Base-by-base conservation (phyloP, 306 rosid species). In the Spatholobus suberectus region DNA sequence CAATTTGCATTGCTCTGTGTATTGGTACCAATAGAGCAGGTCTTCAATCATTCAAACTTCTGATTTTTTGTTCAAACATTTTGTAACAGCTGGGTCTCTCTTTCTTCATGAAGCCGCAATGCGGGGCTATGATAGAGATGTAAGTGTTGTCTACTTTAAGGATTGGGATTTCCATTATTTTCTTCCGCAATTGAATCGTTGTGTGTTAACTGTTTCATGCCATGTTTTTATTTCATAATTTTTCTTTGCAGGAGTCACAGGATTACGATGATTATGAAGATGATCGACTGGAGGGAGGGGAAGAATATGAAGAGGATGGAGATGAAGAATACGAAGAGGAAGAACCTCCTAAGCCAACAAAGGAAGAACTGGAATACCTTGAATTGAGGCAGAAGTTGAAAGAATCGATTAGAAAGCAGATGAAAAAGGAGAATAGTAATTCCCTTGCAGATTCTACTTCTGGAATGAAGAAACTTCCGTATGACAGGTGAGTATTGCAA, bases 321-420 rank as follows among this genome's bases (percentile, higher is more conserved):
- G 94, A 81, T 67, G 91, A 79, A 2, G 89, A 87, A 20, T 68
- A 89, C 2, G 89, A 80, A 47, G 92, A 77, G 85, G 86, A 84
- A 68, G 88, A 85, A 74, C 92, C 88, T 73, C 93, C 49, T 18
- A 89, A 87, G 73, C 97, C 91, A 5, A 86, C 94, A 4, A 89
- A 89, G 83, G 98, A 93, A 73, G 95, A 88, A 85, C 11, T 85
- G 73, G 92, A 90, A 13, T 93, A 87, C 71, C 97, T 95, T 76
- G 94, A 78, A 76, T 82, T 88, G 87, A 93, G 97, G 84, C 90
- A 93, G 83, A 82, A 84, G 20, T 80, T 90, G 87, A 95, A 95
- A 88, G 97, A 95, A 41, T 81, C 71, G 20, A 66, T 89, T 18
- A 88, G 94, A 82, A 90, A 77, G 85, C 79, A 90, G 84, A 67